phyloP scores from a whole-genome alignment of 2,329 filamentous ascomycete species.

The Fusarium sulawesiense region DNA sequence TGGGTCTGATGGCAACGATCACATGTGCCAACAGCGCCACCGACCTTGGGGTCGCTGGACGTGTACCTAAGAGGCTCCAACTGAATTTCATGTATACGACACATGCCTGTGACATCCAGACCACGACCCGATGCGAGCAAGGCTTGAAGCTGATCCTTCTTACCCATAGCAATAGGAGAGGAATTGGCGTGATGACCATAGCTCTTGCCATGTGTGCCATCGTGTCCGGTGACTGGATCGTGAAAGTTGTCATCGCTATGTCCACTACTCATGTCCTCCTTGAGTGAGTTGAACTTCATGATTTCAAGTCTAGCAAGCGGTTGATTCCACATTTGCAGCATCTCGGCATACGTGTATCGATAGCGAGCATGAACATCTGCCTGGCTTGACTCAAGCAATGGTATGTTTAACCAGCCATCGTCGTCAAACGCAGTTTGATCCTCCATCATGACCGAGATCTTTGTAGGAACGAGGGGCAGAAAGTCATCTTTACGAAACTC shows the following conservation, averaged over 20 bases:
- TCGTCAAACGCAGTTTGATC: slow-evolving; percentile 76
- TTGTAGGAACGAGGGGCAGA: slow-evolving; percentile 61
- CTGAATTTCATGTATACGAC: slow-evolving; percentile 70
- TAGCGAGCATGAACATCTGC: slow-evolving; percentile 67
- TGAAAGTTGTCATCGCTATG: slow-evolving; percentile 50
- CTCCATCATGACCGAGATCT: slow-evolving; percentile 65
- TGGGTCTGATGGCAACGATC: slow-evolving; percentile 66
- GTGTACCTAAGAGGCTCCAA: slow-evolving; percentile 68
- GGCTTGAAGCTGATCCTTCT: slow-evolving; percentile 63
- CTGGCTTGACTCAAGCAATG: slow-evolving; percentile 66
- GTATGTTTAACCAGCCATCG: slow-evolving; percentile 71
- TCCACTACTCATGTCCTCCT: slow-evolving; percentile 55
- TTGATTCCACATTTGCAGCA: slow-evolving; percentile 74
- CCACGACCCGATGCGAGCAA: slow-evolving; percentile 66
- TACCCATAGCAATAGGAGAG: slow-evolving; percentile 67
- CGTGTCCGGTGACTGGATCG: slow-evolving; percentile 53
- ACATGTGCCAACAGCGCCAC: slow-evolving; percentile 63
- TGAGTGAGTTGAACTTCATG: slow-evolving; percentile 75
- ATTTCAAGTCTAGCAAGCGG: slow-evolving; percentile 73
- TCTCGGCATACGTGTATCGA: slow-evolving; percentile 74
- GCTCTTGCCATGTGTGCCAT: slow-evolving; percentile 52
- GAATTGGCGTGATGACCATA: slow-evolving; percentile 54
- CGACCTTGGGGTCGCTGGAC: slow-evolving; percentile 52
- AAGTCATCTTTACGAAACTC: slow-evolving; percentile 61
- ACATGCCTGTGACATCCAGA: slow-evolving; percentile 72